Conservation (phyloP, 2,329 filamentous ascomycete genomes). For the Niveomyces coronatus region DNA sequence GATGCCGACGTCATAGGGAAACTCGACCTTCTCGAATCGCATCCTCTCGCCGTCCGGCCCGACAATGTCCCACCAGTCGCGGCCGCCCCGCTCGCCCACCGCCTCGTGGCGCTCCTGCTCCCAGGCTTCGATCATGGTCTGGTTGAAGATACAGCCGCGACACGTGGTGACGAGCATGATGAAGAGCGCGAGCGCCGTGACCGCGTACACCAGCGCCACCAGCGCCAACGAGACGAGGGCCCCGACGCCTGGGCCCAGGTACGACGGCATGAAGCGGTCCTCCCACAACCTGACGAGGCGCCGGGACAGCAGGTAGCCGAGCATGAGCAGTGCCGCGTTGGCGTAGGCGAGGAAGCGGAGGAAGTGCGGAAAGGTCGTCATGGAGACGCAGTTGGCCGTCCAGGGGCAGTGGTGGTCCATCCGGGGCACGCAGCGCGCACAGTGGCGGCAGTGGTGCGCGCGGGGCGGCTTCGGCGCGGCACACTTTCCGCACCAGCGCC, state of each 20-base stretch:
- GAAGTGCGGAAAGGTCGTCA: slow-evolving; percentile 75
- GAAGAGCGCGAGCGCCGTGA: slow-evolving; percentile 50
- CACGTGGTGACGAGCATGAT: slow-evolving; percentile 56
- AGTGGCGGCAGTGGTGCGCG: slow-evolving; percentile 73
- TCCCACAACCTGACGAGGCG: slow-evolving; percentile 53
- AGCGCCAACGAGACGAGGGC: slow-evolving; percentile 53
- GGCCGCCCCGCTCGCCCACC: slow-evolving; percentile 37
- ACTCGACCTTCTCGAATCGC: slow-evolving; percentile 56
- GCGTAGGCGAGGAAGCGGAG: slow-evolving; percentile 66
- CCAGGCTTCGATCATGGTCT: slow-evolving; percentile 75
- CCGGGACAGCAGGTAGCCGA: slow-evolving; percentile 49
- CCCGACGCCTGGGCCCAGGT: slow-evolving; percentile 56
- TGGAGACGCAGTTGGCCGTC: slow-evolving; percentile 74
- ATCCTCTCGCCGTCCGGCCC: slow-evolving; percentile 29
- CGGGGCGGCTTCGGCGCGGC: slow-evolving; percentile 62
- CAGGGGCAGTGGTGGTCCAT: slow-evolving; percentile 87
- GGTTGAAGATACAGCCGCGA: slow-evolving; percentile 55
- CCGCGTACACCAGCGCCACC: slow-evolving; percentile 44
- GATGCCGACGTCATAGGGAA: slow-evolving; percentile 72
- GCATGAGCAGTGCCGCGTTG: slow-evolving; percentile 51
- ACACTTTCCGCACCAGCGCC: slow-evolving; percentile 67
- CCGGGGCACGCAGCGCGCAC: slow-evolving; percentile 62
- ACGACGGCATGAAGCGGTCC: slow-evolving; percentile 57
- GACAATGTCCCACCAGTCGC: slow-evolving; percentile 33
- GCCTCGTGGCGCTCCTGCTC: slow-evolving; percentile 55